Evolutionary conservation across 495 filamentous ascomycete genomes (phyloP), one percentile per base, ranked within the genome.

Genomic region (Neurospora sp.): DNA sequence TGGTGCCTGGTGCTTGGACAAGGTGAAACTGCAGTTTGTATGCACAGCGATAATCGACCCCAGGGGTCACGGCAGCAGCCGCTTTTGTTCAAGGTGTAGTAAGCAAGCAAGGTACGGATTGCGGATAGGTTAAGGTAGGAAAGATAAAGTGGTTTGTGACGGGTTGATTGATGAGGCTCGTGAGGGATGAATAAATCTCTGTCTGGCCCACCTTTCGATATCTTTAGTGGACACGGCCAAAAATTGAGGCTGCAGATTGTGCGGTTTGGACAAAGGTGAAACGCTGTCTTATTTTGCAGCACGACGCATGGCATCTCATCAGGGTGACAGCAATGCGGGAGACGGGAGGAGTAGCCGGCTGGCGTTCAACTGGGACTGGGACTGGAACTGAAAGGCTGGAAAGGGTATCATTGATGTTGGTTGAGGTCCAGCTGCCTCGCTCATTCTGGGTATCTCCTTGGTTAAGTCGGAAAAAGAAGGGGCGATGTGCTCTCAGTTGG

Each of bases 401-500:
- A 48, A 45, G 74, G 74, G 71, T 75, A 73, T 75, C 74, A 73
- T 70, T 70, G 34, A 31, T 73, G 39, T 43, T 66, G 3, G 54
- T 34, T 66, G 54, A 73, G 70, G 74, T 69, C 70, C 59, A 71
- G 45, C 59, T 36, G 71, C 39, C 36, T 36, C 72, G 24, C 48
- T 59, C 39, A 40, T 6, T 31, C 59, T 36, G 24, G 42, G 42
- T 37, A 71, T 45, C 69, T 72, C 34, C 43, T 39, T 70, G 19
- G 66, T 36, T 45, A 70, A 39, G 69, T 39, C 28, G 28, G 54
- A 69, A 69, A 37, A 70, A 36, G 70, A 39, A 42, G 28, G 21
- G 19, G 72, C 69, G 62, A 59, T 70, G 34, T 21, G 69, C 66
- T 70, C 70, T 74, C 74, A 78, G 71, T 74, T 78, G 19, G 66